Percentiles rank a stretch among this genome's conserved stretches.
phyloP scores from a whole-genome alignment of 345 rosid species.

The Hevea brasiliensis region DNA sequence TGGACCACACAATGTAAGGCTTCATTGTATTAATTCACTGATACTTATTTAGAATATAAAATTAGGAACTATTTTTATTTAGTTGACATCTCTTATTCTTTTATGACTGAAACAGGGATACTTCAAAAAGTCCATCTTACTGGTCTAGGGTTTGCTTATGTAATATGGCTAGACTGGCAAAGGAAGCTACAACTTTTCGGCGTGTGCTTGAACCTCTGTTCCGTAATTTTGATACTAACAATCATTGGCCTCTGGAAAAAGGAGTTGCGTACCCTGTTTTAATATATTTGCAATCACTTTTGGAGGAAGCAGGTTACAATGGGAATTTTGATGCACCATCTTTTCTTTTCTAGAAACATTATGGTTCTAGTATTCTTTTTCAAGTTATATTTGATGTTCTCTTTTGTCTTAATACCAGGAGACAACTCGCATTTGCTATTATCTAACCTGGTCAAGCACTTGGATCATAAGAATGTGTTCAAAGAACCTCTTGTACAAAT shows the following conservation, averaged over 20 bases:
- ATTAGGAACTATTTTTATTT: not conserved
- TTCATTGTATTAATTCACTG: conserved; percentile 15
- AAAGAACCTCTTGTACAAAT: conserved; percentile 60
- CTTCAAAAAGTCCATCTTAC: conserved; percentile 71
- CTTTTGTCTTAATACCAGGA: conserved; percentile 42
- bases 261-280: conserved; percentile 78
- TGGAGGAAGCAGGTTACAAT: conserved; percentile 75
- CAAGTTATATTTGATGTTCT: conserved; percentile 19
- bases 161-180: conserved; percentile 78
- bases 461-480: conserved; percentile 79
- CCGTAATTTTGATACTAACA: conserved; percentile 66
- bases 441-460: conserved; percentile 78
- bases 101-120: conserved; percentile 47
- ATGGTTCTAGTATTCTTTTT: conserved; percentile 3
- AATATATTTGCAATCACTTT: conserved; percentile 62
- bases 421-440: conserved; percentile 69
- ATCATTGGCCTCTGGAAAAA: conserved; percentile 67
- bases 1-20: conserved; percentile 57
- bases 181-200: conserved; percentile 81
- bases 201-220: conserved; percentile 93
- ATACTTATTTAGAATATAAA: conserved; percentile 9
- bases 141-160: conserved; percentile 81
- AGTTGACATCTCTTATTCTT: conserved; percentile 25
- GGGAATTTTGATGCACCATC: not conserved
- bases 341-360: not conserved